Conservation (phyloP, 1,284 basidiomycete species). For the Apiotrichum siamense region DNA sequence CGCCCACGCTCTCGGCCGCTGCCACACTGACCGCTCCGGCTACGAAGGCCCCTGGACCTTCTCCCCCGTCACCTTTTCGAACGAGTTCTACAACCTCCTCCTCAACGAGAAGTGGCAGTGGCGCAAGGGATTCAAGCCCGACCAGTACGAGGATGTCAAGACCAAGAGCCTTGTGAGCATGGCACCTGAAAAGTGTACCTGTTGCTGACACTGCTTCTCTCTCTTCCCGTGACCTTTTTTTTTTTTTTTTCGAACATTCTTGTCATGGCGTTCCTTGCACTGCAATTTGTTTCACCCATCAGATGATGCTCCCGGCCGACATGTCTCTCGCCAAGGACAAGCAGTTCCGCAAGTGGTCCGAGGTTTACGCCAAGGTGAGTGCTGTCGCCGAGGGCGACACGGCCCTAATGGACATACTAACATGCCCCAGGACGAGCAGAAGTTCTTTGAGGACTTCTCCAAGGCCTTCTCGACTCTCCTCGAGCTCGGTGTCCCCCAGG, state of each 20-base stretch:
- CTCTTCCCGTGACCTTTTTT: neutral
- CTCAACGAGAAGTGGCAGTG: constrained; percentile 69
- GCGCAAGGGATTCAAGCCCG: constrained; percentile 52
- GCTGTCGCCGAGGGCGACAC: no score
- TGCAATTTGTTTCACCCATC: no score
- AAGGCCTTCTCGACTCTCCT: constrained; percentile 67
- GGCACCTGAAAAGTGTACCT: neutral
- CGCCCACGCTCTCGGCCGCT: constrained; percentile 91
- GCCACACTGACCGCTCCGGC: constrained; percentile 74
- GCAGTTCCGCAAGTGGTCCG: constrained; percentile 75
- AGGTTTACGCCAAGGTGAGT: constrained; percentile 64
- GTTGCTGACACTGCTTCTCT: neutral
- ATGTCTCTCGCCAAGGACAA: constrained; percentile 73
- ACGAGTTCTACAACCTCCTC: constrained; percentile 77
- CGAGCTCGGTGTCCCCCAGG: constrained; percentile 78
- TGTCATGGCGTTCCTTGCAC: neutral
- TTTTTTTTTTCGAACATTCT: no score
- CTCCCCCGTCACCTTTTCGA: constrained; percentile 58
- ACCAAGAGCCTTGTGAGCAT: neutral
- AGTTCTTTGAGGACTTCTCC: constrained; percentile 85
- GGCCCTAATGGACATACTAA: no score
- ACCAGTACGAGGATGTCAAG: constrained; percentile 60
- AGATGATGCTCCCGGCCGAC: constrained; percentile 97
- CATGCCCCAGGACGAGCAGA: constrained; percentile 56
- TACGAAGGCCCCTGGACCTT: constrained; percentile 64